phyloP scores from a whole-genome alignment of 345 rosid species.

The Nephelium lappaceum region DNA sequence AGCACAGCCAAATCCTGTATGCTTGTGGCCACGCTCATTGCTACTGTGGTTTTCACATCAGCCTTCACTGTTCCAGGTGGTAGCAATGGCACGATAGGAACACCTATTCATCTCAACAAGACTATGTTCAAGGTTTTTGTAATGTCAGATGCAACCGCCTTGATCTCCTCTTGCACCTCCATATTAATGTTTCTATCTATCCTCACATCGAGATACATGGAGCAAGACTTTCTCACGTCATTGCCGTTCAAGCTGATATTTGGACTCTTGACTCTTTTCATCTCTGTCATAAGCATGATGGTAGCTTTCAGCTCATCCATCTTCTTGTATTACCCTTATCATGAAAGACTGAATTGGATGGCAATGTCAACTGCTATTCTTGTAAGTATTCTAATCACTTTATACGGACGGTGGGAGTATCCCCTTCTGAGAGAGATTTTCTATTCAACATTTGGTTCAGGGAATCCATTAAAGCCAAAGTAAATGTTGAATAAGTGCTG shows the following conservation, averaged over 20 bases:
- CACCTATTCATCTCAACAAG: neutral
- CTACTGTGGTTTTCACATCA: conserved; percentile 1
- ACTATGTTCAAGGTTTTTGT: neutral
- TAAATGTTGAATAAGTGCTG: no score
- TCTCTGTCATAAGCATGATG: conserved; percentile 5
- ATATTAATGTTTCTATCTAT: conserved; percentile 10
- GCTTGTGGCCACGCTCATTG: conserved; percentile 25
- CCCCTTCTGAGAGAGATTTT: neutral
- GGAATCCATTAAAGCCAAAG: neutral
- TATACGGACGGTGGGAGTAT: no score
- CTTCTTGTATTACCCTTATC: neutral
- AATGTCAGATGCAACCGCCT: neutral
- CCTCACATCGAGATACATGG: neutral
- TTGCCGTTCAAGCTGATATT: neutral
- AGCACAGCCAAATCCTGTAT: conserved; percentile 8
- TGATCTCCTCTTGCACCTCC: neutral
- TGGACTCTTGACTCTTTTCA: conserved; percentile 1
- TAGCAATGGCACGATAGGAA: neutral
- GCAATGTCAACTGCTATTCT: no score
- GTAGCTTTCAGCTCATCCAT: neutral
- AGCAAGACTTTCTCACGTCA: neutral
- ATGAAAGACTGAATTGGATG: neutral
- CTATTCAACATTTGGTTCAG: neutral
- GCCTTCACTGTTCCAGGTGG: conserved; percentile 13
- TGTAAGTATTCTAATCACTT: neutral